Evolutionary conservation across 257 asterid genomes (phyloP), one percentile per base, ranked within the genome.

Genomic region (Henckelia pumila): DNA sequence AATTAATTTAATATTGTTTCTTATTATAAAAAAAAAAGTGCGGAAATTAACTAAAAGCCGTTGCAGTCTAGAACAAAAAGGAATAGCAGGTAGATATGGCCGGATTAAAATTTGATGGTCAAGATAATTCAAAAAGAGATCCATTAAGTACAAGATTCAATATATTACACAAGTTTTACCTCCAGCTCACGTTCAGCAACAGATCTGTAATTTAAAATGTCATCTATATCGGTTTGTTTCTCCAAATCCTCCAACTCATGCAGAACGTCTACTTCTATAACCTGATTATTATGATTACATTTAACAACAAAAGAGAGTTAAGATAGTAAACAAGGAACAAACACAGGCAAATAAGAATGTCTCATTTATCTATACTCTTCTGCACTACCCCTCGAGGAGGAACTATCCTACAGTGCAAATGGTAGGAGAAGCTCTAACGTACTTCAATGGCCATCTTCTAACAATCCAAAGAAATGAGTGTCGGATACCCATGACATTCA

Each of bases 221-320:
- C 97, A 76, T 86, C 88, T 65, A 93, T 76, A 56, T 93, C 96
- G 73, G 85, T 82, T 73, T 84, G 85, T 82, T 86, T 90, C 85
- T 93, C 98, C 82, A 90, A 81, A 81, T 85, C 85, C 87, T 90
- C 97, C 81, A 93, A 80, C 77, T 81, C 86, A 63, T 59, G 85
- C 80, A 79, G 80, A 58, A 88, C 86, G 79, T 81, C 80, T 66
- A 73, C 89, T 68, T 83, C 92, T 53, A 88, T 85, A 64, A 82
- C 83, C 98, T 93, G 80, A 71, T 71, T 64, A 73, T 64, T 63
- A 64, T 17, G 65, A 73, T 52, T 20, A 63, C 28, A 71, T 32
- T 64, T 37, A 71, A 32, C 32, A 16, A 25, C 16, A 9, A 44
- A 37, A 24, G 59, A 25, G 57, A 44, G 61, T 44, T 19, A 40